Evolutionary conservation across 176 grass and related monocot species (phyloP).

Genomic region (Zea luxurians): DNA sequence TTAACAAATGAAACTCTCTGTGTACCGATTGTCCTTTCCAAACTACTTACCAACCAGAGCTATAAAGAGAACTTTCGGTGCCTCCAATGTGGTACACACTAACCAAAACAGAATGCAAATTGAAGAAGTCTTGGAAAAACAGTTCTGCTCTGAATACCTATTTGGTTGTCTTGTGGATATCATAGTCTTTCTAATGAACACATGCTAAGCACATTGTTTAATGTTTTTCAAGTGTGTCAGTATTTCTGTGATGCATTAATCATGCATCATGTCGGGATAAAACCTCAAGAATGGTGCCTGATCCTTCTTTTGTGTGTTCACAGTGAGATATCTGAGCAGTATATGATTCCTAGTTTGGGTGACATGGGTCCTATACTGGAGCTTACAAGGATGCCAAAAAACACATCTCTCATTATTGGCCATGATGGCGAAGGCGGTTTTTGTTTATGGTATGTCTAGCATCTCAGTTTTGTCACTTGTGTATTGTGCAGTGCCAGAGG

Average conservation of each 20-base stretch:
- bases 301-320: conserved; percentile 33
- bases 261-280: background rate
- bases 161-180: conserved; percentile 20
- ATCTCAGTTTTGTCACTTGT: conserved; percentile 23
- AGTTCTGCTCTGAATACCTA: background rate
- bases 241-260: conserved; percentile 10
- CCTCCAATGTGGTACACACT: background rate
- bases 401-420: conserved; percentile 58
- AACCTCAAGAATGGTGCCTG: too few relatives aligned
- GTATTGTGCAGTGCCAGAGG: background rate
- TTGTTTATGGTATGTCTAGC: conserved; percentile 76
- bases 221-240: background rate
- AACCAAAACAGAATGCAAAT: conserved; percentile 19
- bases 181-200: conserved; percentile 14
- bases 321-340: conserved; percentile 67
- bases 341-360: conserved; percentile 58
- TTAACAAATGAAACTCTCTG: background rate
- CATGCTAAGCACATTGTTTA: conserved; percentile 31
- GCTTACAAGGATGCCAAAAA: conserved; percentile 68
- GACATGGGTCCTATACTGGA: conserved; percentile 59
- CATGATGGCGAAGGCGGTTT: conserved; percentile 79
- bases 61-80: background rate
- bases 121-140: background rate
- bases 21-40: background rate
- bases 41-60: background rate